Conservation (phyloP, 2,329 filamentous ascomycete genomes). For the Sordariomycetes sp. region DNA sequence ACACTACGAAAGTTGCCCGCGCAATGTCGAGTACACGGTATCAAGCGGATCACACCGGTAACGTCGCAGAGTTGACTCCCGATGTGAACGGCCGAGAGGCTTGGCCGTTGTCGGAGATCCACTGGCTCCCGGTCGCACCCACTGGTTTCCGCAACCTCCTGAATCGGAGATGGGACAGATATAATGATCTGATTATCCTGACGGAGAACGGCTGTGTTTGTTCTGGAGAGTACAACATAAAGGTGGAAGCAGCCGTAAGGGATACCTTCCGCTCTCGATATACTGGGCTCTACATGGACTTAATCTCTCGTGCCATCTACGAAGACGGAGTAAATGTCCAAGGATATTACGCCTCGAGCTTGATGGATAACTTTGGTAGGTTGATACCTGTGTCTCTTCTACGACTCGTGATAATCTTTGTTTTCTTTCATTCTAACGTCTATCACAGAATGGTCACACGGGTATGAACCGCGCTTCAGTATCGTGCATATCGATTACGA, state of each 20-base stretch:
- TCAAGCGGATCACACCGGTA: constrained; percentile 11
- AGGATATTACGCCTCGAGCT: constrained; percentile 20
- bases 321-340: constrained; percentile 16
- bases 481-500: constrained; percentile 22
- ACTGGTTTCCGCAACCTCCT: constrained; percentile 10
- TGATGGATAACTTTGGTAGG: constrained; percentile 21
- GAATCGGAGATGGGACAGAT: constrained; percentile 10
- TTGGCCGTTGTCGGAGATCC: background rate
- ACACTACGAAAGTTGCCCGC: constrained; percentile 17
- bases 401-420: no score
- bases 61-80: background rate
- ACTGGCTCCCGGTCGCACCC: constrained; percentile 8
- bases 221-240: constrained; percentile 11
- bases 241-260: constrained; percentile 1
- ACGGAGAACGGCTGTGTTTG: constrained; percentile 13
- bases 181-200: constrained; percentile 8
- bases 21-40: constrained; percentile 9
- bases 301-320: constrained; percentile 11
- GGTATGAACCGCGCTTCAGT: constrained; percentile 23
- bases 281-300: constrained; percentile 12
- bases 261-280: constrained; percentile 10
- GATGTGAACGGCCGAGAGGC: background rate
- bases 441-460: constrained; percentile 19
- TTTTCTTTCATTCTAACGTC: no score
- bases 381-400: no score